A percentile compares a stretch with the other conserved stretches of the same genome.
phyloP scores from a whole-genome alignment of 108 stramenopile genomes.

The Nannochloropsis granulata region DNA sequence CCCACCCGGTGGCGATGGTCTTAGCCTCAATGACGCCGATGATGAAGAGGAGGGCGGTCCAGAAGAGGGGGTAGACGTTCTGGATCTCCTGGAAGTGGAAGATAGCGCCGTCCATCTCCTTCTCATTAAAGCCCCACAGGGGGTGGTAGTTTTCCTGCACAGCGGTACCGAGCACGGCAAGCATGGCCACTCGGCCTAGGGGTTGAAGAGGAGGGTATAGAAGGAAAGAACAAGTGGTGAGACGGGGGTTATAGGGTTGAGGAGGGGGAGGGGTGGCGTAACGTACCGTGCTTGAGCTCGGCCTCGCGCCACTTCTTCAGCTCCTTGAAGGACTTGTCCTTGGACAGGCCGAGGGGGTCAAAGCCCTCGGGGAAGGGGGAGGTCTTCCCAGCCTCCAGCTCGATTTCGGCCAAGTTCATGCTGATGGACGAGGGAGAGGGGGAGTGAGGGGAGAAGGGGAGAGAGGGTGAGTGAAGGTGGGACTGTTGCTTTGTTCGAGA shows the following conservation, averaged over 20 bases:
- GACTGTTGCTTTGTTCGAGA: not conserved
- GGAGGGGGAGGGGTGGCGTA: not conserved
- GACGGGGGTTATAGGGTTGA: not conserved
- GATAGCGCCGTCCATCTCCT: slow-evolving; percentile 38
- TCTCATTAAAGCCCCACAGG: slow-evolving; percentile 34
- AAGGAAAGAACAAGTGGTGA: not conserved
- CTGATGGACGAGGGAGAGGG: not conserved
- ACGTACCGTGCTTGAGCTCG: slow-evolving; percentile 44
- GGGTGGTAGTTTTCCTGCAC: slow-evolving; percentile 29
- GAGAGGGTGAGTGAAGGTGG: not conserved
- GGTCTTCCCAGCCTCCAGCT: not conserved
- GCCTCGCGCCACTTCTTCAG: slow-evolving; percentile 71
- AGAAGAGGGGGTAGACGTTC: slow-evolving; percentile 25
- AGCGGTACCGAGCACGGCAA: slow-evolving; percentile 42
- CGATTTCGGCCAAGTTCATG: not conserved
- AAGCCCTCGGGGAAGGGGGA: not conserved
- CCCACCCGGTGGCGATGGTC: not conserved
- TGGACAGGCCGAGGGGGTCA: slow-evolving; percentile 56
- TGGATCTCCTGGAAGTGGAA: slow-evolving; percentile 59
- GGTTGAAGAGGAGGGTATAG: not conserved
- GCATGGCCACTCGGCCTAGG: slow-evolving; percentile 43
- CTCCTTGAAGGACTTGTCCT: slow-evolving; percentile 49
- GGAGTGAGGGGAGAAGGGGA: not conserved
- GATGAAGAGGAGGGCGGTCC: slow-evolving; percentile 42
- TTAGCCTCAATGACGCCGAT: slow-evolving; percentile 47